Evolutionary conservation across 371 early-diverging fungal species (phyloP).

Genomic region (Apophysomyces elegans): DNA sequence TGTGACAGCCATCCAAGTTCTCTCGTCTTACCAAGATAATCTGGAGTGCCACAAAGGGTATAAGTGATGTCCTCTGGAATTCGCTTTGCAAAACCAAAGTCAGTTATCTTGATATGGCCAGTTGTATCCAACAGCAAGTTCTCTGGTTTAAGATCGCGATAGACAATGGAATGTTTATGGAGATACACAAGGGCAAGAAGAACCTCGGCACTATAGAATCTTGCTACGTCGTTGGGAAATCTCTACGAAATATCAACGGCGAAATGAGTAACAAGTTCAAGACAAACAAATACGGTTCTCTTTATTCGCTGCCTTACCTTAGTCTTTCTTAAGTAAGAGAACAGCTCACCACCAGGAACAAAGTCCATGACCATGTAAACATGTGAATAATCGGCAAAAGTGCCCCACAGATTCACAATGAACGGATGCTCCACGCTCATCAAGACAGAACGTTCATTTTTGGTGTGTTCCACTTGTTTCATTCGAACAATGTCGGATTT

Average conservation of each 20-base stretch:
- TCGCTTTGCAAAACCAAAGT: constrained; percentile 90
- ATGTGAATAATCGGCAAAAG: constrained; percentile 84
- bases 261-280: background rate
- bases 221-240: constrained; percentile 85
- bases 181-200: constrained; percentile 89
- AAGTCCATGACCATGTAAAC: constrained; percentile 96
- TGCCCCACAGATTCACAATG: constrained; percentile 87
- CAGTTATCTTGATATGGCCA: constrained; percentile 89
- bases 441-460: constrained; percentile 90
- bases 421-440: constrained; percentile 85
- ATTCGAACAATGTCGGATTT: constrained; percentile 92
- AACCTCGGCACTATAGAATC: constrained; percentile 91
- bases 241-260: constrained; percentile 58
- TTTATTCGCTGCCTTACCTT: constrained; percentile 46
- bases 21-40: constrained; percentile 69
- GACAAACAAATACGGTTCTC: constrained; percentile 58
- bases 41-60: constrained; percentile 97
- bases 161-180: constrained; percentile 76
- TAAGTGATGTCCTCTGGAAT: constrained; percentile 62
- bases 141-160: constrained; percentile 88
- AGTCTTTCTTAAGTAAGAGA: constrained; percentile 69
- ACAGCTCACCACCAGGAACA: constrained; percentile 93
- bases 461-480: constrained; percentile 93
- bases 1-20: constrained; percentile 2
- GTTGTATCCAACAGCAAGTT: constrained; percentile 75